phyloP scores from a whole-genome alignment of 2,329 filamentous ascomycete species.

The Phaeomoniella chlamydospora region DNA sequence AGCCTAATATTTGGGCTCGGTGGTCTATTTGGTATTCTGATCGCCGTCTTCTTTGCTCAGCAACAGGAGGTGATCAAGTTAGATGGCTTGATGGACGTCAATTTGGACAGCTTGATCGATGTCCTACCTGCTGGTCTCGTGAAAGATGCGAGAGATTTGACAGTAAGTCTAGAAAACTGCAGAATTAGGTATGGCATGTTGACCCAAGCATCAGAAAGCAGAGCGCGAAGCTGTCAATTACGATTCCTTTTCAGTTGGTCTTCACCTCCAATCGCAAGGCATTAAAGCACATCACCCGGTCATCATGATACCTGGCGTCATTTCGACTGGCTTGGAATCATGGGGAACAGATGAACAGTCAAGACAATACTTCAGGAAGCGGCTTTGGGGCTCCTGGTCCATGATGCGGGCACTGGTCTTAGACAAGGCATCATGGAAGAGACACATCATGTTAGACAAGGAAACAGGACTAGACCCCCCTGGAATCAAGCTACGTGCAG shows the following conservation, averaged over 20 bases:
- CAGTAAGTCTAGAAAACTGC: conserved; percentile 52
- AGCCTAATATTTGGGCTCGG: conserved; percentile 78
- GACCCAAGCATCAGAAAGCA: conserved; percentile 43
- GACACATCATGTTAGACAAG: conserved; percentile 92
- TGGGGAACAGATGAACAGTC: conserved; percentile 85
- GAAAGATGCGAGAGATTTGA: conserved; percentile 70
- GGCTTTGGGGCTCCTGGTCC: conserved; percentile 94
- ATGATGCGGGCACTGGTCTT: conserved; percentile 95
- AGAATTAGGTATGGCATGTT: no score
- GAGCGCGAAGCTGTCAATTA: conserved; percentile 82
- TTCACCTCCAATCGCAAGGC: conserved; percentile 69
- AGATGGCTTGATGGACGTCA: conserved; percentile 54
- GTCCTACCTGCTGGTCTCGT: conserved; percentile 76
- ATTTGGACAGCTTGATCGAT: conserved; percentile 75
- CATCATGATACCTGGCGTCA: conserved; percentile 95
- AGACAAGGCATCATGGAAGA: conserved; percentile 91
- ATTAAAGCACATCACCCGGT: conserved; percentile 72
- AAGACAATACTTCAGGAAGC: conserved; percentile 81
- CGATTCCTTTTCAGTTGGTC: conserved; percentile 83
- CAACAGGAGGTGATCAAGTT: conserved; percentile 82
- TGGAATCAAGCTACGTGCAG: conserved; percentile 75
- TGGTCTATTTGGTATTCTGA: conserved; percentile 77
- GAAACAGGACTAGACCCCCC: conserved; percentile 81
- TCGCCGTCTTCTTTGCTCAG: conserved; percentile 78
- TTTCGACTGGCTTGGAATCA: conserved; percentile 90